These are phyloP conservation scores for Pseudonectria foliicola DNA, from an alignment of 2,329 filamentous ascomycete genomes.

Conservation along the genomic window DNA sequence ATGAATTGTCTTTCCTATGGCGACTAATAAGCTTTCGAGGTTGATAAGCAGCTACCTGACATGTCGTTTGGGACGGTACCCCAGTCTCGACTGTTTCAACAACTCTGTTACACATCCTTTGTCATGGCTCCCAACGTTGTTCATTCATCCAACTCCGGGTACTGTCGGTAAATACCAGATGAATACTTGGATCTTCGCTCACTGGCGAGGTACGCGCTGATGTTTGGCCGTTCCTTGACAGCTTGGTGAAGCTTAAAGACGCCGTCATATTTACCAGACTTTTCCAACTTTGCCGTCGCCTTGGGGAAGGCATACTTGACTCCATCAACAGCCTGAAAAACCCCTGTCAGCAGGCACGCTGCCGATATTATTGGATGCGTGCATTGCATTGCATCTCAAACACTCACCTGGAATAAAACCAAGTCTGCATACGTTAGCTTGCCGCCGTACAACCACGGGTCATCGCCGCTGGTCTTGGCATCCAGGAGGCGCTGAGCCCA, in stretches of 20 bases:
- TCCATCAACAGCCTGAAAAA: slow-evolving; percentile 45
- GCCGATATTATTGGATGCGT: not conserved
- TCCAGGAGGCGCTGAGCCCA: slow-evolving; percentile 63
- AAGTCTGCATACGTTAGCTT: slow-evolving; percentile 65
- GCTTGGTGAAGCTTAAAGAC: slow-evolving; percentile 59
- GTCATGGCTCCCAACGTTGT: no score
- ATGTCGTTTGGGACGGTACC: no score
- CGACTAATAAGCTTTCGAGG: no score
- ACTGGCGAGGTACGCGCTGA: slow-evolving; percentile 64
- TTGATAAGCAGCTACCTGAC: no score
- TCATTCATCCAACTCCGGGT: slow-evolving; percentile 66
- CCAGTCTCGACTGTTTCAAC: no score
- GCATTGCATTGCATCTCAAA: not conserved
- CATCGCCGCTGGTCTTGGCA: slow-evolving; percentile 46
- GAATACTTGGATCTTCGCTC: slow-evolving; percentile 54
- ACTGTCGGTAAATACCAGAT: slow-evolving; percentile 63
- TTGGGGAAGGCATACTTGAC: slow-evolving; percentile 63
- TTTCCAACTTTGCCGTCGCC: slow-evolving; percentile 48
- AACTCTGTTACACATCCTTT: no score
- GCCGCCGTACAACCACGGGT: slow-evolving; percentile 60
- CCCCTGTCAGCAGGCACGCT: slow-evolving; percentile 1
- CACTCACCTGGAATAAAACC: slow-evolving; percentile 60
- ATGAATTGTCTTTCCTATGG: no score
- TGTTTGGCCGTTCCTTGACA: slow-evolving; percentile 53
- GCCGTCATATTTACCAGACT: slow-evolving; percentile 47